phyloP scores from a whole-genome alignment of 2,329 filamentous ascomycete genomes.

The Phaeosphaeria sp. region DNA sequence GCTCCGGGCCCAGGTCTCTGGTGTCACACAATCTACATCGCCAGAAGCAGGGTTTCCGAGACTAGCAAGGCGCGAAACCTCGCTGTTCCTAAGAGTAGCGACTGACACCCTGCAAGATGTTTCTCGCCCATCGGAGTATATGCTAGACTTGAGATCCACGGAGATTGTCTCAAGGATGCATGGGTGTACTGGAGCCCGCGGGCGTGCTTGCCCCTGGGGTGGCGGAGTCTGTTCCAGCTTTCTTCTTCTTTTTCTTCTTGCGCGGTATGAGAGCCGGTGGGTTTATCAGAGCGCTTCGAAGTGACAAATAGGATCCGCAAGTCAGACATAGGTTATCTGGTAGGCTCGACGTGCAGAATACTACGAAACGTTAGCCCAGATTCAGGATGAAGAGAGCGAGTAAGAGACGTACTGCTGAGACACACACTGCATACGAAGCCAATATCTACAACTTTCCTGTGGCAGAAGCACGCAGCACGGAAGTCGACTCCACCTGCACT shows the following conservation, averaged over 20 bases:
- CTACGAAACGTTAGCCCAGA: slow-evolving; percentile 22
- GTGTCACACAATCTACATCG: not conserved
- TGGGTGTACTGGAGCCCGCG: slow-evolving; percentile 39
- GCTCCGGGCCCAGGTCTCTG: not conserved
- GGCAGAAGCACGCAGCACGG: slow-evolving; percentile 97
- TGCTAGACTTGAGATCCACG: not conserved
- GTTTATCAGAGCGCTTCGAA: slow-evolving; percentile 40
- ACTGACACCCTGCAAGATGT: not conserved
- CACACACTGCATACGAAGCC: slow-evolving; percentile 97
- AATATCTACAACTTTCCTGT: slow-evolving; percentile 86
- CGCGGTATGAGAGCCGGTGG: slow-evolving; percentile 45
- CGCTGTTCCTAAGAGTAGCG: not conserved
- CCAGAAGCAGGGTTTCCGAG: not conserved
- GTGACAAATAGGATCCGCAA: slow-evolving; percentile 48
- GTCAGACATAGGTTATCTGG: slow-evolving; percentile 46
- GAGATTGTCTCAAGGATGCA: slow-evolving; percentile 32
- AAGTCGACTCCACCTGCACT: slow-evolving; percentile 91
- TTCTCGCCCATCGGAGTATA: not conserved
- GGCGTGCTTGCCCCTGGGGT: slow-evolving; percentile 44
- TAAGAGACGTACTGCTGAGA: slow-evolving; percentile 70
- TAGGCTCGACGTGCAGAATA: slow-evolving; percentile 45
- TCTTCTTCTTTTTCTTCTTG: slow-evolving; percentile 51
- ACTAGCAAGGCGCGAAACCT: not conserved
- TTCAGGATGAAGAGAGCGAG: not conserved
- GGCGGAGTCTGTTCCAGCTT: slow-evolving; percentile 38